phyloP scores from a whole-genome alignment of 805 yeast species.

The Yamadazyma sp. region DNA sequence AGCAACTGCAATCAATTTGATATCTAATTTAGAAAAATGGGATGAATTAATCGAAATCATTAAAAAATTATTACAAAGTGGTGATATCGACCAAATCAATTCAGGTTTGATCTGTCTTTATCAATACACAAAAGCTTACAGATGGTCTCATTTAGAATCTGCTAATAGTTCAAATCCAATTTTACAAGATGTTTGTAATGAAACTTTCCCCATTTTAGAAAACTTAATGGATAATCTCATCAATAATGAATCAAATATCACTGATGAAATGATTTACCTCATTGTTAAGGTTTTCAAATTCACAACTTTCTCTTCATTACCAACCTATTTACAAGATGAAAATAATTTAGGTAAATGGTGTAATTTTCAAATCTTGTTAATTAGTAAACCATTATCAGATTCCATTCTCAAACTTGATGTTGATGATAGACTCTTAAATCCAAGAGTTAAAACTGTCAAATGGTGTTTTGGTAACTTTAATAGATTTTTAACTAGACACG shows the following conservation, averaged over 20 bases:
- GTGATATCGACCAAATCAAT: constrained; percentile 34
- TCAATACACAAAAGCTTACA: constrained; percentile 39
- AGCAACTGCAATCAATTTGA: constrained; percentile 53
- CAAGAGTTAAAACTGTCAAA: constrained; percentile 39
- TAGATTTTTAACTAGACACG: constrained; percentile 40
- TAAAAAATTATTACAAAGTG: constrained; percentile 35
- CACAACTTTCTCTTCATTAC: constrained; percentile 35
- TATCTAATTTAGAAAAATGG: constrained; percentile 49
- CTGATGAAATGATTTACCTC: constrained; percentile 38
- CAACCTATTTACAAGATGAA: constrained; percentile 34
- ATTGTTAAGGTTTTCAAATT: constrained; percentile 41
- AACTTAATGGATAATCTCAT: constrained; percentile 26
- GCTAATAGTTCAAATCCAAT: constrained; percentile 32
- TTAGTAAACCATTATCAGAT: constrained; percentile 37
- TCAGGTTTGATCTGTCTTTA: constrained; percentile 39
- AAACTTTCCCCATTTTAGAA: constrained; percentile 37
- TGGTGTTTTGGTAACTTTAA: constrained; percentile 46
- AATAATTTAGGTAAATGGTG: constrained; percentile 41
- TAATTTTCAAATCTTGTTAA: constrained; percentile 33
- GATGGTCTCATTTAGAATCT: constrained; percentile 47
- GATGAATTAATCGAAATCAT: constrained; percentile 32
- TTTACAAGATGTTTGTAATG: constrained; percentile 34
- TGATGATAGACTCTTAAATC: constrained; percentile 36
- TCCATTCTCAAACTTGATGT: constrained; percentile 29
- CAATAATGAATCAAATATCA: constrained; percentile 16